Conservation (phyloP, 1,284 basidiomycete species). For the Heliocybe sulcata region DNA sequence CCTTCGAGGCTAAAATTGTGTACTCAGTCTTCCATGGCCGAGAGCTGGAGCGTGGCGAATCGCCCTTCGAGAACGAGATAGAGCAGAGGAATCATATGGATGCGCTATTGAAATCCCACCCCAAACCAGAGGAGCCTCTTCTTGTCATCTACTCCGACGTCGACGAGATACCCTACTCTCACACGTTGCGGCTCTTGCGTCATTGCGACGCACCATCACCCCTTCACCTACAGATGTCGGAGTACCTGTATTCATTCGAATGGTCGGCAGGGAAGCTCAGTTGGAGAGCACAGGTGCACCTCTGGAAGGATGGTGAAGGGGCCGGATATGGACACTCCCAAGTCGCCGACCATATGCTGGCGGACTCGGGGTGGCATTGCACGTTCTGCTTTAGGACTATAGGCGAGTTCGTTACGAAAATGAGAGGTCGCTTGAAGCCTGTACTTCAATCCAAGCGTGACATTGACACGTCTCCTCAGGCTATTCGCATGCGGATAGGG, state of each 20-base stretch:
- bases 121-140: constrained; percentile 23
- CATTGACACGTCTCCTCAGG: constrained; percentile 18
- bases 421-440: constrained; percentile 25
- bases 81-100: constrained; percentile 35
- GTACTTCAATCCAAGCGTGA: background rate
- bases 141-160: constrained; percentile 64
- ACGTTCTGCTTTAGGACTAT: constrained; percentile 62
- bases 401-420: constrained; percentile 54
- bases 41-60: constrained; percentile 18
- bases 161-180: constrained; percentile 57
- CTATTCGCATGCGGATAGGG: constrained; percentile 61
- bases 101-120: constrained; percentile 28
- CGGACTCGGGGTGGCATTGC: constrained; percentile 56
- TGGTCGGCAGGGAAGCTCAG: constrained; percentile 46
- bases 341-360: constrained; percentile 42
- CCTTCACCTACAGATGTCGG: constrained; percentile 58
- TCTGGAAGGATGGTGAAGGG: constrained; percentile 26
- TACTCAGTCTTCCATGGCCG: constrained; percentile 30
- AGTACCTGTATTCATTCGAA: constrained; percentile 63
- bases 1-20: constrained; percentile 46
- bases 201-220: constrained; percentile 48
- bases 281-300: constrained; percentile 50
- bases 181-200: constrained; percentile 49
- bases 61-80: constrained; percentile 31
- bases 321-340: constrained; percentile 51